Evolutionary conservation across 2,329 filamentous ascomycete genomes (phyloP).

Genomic region (Calonectria leucothoes): DNA sequence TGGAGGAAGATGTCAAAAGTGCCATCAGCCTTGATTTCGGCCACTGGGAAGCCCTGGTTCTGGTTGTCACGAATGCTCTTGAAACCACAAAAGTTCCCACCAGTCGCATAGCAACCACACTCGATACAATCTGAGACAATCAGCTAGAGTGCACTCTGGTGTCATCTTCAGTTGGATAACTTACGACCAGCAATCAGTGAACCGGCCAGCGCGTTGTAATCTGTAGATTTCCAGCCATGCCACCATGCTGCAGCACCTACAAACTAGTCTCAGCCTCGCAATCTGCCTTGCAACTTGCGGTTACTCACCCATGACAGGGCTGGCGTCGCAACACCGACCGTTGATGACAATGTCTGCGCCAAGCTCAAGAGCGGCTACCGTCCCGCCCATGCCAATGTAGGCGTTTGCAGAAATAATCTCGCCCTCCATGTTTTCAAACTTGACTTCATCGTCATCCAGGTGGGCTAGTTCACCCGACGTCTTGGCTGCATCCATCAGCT

Average conservation of each 20-base stretch:
- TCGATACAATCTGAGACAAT: background rate
- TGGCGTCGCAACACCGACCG: background rate
- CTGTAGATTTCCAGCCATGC: background rate
- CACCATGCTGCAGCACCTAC: background rate
- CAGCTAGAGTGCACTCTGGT: background rate
- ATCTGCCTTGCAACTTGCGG: background rate
- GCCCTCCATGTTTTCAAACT: background rate
- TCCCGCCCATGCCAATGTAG: background rate
- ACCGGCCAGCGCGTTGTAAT: background rate
- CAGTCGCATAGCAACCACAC: background rate
- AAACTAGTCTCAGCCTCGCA: background rate
- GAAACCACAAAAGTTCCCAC: background rate
- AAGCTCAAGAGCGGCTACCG: background rate
- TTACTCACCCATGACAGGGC: background rate
- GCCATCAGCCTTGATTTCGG: background rate
- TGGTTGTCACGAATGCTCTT: background rate
- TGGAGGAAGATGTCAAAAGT: background rate
- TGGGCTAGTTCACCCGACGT: background rate
- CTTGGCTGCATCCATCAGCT: background rate
- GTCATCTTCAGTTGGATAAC: background rate
- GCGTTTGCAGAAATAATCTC: background rate
- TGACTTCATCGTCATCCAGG: background rate
- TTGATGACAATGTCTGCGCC: background rate
- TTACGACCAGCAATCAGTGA: background rate
- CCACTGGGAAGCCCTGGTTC: background rate